Evolutionary conservation across 495 filamentous ascomycete species (phyloP).

Genomic region (Neurospora tetraspora): DNA sequence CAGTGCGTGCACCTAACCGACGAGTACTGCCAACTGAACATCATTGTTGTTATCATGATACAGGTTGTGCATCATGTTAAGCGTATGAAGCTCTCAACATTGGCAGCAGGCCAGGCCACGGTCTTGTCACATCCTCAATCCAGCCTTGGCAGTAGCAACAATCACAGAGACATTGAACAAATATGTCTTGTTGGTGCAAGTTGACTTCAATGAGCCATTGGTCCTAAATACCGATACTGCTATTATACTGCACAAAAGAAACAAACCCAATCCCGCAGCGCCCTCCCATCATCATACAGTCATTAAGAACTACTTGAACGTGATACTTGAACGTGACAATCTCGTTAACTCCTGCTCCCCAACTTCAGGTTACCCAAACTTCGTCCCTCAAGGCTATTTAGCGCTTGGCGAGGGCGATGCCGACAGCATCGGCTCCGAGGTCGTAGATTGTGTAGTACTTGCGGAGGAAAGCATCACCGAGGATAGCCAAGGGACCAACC

Average conservation of each 20-base stretch:
- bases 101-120: neutral
- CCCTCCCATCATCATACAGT: neutral
- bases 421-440: constrained; percentile 72
- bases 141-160: neutral
- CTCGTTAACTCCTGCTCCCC: neutral
- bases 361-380: neutral
- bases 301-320: neutral
- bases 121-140: neutral
- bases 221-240: neutral
- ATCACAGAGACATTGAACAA: neutral
- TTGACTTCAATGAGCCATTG: neutral
- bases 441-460: constrained; percentile 97
- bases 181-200: neutral
- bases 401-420: constrained; percentile 73
- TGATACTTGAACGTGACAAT: neutral
- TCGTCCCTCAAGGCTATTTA: neutral
- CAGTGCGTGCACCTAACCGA: too few relatives aligned
- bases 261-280: neutral
- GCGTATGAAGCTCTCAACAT: neutral
- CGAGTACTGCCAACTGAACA: neutral
- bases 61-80: neutral
- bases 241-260: neutral
- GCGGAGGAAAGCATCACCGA: constrained; percentile 95
- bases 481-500: constrained; percentile 84
- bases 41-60: neutral